Conservation (phyloP, 352 stramenopile genomes). For the Phytopythium oedochilum region DNA sequence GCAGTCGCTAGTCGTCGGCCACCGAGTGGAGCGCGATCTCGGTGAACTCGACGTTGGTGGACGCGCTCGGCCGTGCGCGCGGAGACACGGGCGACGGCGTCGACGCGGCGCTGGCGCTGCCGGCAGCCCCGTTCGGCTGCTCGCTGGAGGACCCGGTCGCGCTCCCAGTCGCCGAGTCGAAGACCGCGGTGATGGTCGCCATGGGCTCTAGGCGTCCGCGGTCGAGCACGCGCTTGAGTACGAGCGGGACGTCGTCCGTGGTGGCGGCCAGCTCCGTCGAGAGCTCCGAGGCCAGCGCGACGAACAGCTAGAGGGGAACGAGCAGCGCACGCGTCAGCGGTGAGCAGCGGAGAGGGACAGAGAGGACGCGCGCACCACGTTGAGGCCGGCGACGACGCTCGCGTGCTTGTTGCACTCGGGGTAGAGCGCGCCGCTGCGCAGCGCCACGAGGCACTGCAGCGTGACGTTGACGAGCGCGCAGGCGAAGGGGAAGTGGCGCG, state of each 20-base stretch:
- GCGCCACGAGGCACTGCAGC: slow-evolving; percentile 50
- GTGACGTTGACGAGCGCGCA: slow-evolving; percentile 79
- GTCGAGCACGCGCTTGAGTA: slow-evolving; percentile 59
- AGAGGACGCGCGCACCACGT: slow-evolving; percentile 25
- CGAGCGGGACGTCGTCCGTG: slow-evolving; percentile 41
- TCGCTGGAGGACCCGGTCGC: not conserved
- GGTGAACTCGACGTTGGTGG: slow-evolving; percentile 47
- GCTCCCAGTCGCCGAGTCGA: slow-evolving; percentile 10
- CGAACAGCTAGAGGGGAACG: slow-evolving; percentile 32
- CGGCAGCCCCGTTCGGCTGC: not conserved
- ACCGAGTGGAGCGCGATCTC: slow-evolving; percentile 61
- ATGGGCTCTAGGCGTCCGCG: slow-evolving; percentile 28
- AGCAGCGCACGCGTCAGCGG: not conserved
- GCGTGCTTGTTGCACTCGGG: slow-evolving; percentile 56
- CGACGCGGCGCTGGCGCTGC: not conserved
- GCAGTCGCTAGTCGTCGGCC: slow-evolving; percentile 16
- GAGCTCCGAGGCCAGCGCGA: slow-evolving; percentile 34
- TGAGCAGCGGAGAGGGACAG: not conserved
- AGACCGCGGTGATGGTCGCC: slow-evolving; percentile 32
- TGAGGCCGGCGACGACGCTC: slow-evolving; percentile 50
- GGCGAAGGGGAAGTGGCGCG: slow-evolving; percentile 66
- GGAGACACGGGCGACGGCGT: slow-evolving; percentile 8
- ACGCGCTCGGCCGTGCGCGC: slow-evolving; percentile 5
- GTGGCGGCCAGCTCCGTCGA: slow-evolving; percentile 37
- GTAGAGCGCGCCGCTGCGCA: slow-evolving; percentile 70